Conservation (phyloP, 2,329 filamentous ascomycete species). For the Phialocephala subalpina region DNA sequence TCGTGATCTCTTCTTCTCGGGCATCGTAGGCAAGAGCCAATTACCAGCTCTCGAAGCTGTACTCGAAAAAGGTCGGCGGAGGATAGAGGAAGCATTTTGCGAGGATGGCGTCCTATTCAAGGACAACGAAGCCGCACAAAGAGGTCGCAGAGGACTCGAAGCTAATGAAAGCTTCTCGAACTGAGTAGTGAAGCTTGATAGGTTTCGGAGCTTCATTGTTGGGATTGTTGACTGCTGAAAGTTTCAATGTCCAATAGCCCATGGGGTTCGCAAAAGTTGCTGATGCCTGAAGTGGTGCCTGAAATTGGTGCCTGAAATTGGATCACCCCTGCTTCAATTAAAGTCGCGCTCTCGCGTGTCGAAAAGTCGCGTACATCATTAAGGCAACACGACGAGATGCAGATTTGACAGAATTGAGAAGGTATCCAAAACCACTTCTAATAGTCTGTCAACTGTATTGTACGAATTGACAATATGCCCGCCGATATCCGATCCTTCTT, state of each 20-base stretch:
- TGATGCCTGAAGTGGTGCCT: not conserved
- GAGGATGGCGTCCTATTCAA: constrained; percentile 29
- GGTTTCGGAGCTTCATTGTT: constrained; percentile 40
- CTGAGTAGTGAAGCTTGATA: constrained; percentile 41
- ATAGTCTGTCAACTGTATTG: too few species aligned
- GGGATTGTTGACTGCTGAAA: constrained; percentile 13
- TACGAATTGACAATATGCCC: constrained; percentile 64
- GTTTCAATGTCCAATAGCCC: not conserved
- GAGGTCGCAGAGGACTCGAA: constrained; percentile 44
- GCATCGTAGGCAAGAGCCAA: constrained; percentile 84
- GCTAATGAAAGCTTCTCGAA: constrained; percentile 41
- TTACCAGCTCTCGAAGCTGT: constrained; percentile 66
- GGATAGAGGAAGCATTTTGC: constrained; percentile 51
- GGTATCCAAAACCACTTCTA: not conserved
- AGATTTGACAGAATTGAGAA: not conserved
- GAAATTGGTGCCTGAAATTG: not conserved
- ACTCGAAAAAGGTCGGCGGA: constrained; percentile 74
- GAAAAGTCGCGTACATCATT: constrained; percentile 35
- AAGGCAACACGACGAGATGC: constrained; percentile 1
- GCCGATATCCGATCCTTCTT: constrained; percentile 93
- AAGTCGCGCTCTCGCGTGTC: constrained; percentile 28
- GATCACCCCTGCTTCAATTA: constrained; percentile 20
- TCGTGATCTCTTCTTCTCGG: constrained; percentile 85
- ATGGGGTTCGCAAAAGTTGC: constrained; percentile 3
- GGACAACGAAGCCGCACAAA: constrained; percentile 31